Evolutionary conservation across 345 rosid genomes (phyloP).

Genomic region (Citrus reticulata): DNA sequence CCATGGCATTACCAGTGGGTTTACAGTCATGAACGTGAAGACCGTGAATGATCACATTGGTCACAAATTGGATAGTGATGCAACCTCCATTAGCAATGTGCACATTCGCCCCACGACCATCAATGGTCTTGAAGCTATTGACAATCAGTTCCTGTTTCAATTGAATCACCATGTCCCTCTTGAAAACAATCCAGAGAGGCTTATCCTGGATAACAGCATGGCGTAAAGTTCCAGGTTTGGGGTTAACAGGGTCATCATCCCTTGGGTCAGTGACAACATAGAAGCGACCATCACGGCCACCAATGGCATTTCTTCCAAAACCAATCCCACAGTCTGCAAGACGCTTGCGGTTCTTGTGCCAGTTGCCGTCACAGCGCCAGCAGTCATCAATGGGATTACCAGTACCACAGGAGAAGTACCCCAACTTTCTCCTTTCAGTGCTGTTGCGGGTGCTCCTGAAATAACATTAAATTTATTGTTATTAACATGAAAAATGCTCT

Average conservation of each 20-base stretch:
- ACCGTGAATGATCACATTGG: constrained; percentile 88
- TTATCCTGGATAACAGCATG: constrained; percentile 86
- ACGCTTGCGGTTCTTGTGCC: constrained; percentile 86
- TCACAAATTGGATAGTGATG: constrained; percentile 75
- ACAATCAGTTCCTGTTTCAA: constrained; percentile 79
- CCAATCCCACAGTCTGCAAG: constrained; percentile 93
- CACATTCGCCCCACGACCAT: constrained; percentile 83
- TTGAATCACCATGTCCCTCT: constrained; percentile 84
- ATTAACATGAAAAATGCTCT: not conserved
- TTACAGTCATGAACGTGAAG: constrained; percentile 91
- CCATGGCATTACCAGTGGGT: constrained; percentile 96
- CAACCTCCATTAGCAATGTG: constrained; percentile 94
- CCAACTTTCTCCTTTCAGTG: constrained; percentile 73
- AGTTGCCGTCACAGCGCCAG: constrained; percentile 83
- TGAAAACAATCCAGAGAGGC: constrained; percentile 92
- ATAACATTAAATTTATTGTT: constrained; percentile 13
- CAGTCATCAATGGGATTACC: constrained; percentile 91
- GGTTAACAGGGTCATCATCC: constrained; percentile 81
- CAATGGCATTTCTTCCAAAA: constrained; percentile 84
- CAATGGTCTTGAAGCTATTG: constrained; percentile 94
- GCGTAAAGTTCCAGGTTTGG: constrained; percentile 84
- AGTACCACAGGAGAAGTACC: constrained; percentile 80
- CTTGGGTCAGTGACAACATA: constrained; percentile 73
- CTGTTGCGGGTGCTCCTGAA: constrained; percentile 68
- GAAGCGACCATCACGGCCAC: constrained; percentile 88